A percentile compares a stretch with the other conserved stretches of the same genome.
Evolutionary conservation across 2,329 filamentous ascomycete genomes (phyloP).

Genomic region (Cordyceps sp.): DNA sequence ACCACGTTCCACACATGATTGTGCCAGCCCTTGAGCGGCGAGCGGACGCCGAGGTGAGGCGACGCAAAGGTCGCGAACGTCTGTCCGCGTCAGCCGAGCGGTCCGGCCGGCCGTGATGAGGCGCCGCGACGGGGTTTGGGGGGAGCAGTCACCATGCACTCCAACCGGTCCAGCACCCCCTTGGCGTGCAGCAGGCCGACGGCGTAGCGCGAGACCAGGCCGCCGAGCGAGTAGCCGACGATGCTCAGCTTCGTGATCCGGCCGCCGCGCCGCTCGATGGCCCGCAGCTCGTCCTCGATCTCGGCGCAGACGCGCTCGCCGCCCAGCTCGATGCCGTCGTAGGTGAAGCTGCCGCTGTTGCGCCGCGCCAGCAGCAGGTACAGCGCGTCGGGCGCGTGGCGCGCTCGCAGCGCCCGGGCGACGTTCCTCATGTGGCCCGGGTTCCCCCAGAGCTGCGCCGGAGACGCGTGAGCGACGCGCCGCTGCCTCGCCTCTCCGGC

Average conservation of each 20-base stretch:
- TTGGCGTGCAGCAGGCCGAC: conserved; percentile 70
- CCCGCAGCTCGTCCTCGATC: conserved; percentile 46
- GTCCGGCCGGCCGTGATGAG: conserved; percentile 3
- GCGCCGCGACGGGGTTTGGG: background rate
- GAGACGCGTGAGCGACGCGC: background rate
- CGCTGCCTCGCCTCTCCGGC: background rate
- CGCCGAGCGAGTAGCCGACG: conserved; percentile 79
- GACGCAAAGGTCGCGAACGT: conserved; percentile 91
- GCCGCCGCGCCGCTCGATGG: conserved; percentile 43
- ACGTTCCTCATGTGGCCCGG: conserved; percentile 56
- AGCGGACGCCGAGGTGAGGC: conserved; percentile 63
- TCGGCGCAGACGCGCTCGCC: conserved; percentile 51
- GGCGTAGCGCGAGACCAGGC: conserved; percentile 72
- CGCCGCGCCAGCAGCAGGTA: conserved; percentile 57
- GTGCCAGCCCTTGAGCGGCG: conserved; percentile 48
- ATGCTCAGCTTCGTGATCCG: conserved; percentile 70
- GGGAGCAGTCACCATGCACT: conserved; percentile 48
- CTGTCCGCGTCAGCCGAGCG: conserved; percentile 16
- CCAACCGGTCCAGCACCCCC: conserved; percentile 60
- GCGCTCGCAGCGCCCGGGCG: conserved; percentile 44
- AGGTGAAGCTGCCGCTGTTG: conserved; percentile 57
- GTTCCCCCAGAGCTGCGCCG: conserved; percentile 55
- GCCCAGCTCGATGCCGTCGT: conserved; percentile 52
- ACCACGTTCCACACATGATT: conserved; percentile 68
- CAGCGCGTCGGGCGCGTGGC: conserved; percentile 44